These are phyloP conservation scores for Ichthyophthirius multifiliis DNA, from an alignment of 169 alveolate species.

Conservation along the genomic window DNA sequence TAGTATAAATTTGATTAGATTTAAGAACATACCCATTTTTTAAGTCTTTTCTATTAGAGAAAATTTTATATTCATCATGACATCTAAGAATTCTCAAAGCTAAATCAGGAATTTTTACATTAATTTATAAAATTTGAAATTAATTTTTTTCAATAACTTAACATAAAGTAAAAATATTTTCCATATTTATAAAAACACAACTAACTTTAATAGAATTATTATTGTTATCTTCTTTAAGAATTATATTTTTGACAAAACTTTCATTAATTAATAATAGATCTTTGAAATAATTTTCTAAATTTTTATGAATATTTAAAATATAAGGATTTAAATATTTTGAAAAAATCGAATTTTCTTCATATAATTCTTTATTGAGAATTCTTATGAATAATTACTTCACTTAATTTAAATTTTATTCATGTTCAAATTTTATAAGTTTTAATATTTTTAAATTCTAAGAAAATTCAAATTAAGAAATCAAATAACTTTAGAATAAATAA, in stretches of 20 bases:
- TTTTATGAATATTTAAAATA: background rate
- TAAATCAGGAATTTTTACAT: background rate
- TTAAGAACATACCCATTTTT: background rate
- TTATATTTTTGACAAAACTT: background rate
- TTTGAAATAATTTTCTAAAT: slow-evolving; percentile 1
- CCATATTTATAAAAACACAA: background rate
- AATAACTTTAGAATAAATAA: background rate
- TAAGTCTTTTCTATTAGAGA: background rate
- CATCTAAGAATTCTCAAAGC: background rate
- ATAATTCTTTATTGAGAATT: background rate
- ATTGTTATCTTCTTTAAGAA: background rate
- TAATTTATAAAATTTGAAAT: background rate
- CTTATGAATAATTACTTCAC: background rate
- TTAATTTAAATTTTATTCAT: background rate
- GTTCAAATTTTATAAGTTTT: background rate
- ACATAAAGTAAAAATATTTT: background rate
- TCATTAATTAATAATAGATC: background rate
- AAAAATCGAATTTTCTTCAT: background rate
- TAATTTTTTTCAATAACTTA: background rate
- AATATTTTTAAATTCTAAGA: background rate
- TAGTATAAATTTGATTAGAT: background rate
- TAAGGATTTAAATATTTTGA: background rate
- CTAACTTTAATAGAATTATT: background rate
- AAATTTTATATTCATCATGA: background rate
- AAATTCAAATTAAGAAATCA: slow-evolving; percentile 2